Evolutionary conservation across 1,139 yeast genomes (phyloP), one percentile per base, ranked within the genome.

Genomic region (Yamadazyma friedrichii): DNA sequence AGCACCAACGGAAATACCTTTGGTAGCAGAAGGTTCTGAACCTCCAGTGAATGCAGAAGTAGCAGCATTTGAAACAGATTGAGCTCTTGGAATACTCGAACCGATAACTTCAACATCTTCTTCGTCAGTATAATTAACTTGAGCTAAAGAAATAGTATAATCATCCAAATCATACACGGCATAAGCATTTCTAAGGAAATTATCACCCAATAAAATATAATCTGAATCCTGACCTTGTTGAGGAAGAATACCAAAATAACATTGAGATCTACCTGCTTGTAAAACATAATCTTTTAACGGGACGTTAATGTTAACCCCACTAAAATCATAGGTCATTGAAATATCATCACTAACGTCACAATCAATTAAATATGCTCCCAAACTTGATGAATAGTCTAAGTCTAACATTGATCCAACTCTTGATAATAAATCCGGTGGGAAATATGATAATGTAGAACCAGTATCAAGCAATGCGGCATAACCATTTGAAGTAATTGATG

Each of bases 161-260:
- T 76, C 77, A 26, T 84, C 89, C 48, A 88, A 65, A 60, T 89
- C 94, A 53, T 77, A 88, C 33, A 88, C 95, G 41, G 82, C 78
- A 57, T 88, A 88, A 8, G 87, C 89, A 40, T 78, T 70, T 45
- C 88, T 74, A 53, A 89, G 64, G 62, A 88, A 81, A 26, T 82
- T 76, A 59, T 87, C 95, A 35, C 96, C 96, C 11, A 88, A 56
- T 39, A 67, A 54, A 31, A 65, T 48, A 45, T 55, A 63, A 31
- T 42, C 43, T 1, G 48, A 22, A 6, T 47, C 42, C 24, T 33
- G 12, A n/a, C 49, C 36, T 26, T 39, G 5, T 50, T 64, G 70
- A 10, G 51, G 50, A 32, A 64, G 42, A 27, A 66, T 48, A 6
- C 71, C 72, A 40, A 68, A 59, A 33, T 47, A 46, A 49, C 74